Conservation (phyloP, 129 eudicot genomes). For the Ambrosia trifida region DNA sequence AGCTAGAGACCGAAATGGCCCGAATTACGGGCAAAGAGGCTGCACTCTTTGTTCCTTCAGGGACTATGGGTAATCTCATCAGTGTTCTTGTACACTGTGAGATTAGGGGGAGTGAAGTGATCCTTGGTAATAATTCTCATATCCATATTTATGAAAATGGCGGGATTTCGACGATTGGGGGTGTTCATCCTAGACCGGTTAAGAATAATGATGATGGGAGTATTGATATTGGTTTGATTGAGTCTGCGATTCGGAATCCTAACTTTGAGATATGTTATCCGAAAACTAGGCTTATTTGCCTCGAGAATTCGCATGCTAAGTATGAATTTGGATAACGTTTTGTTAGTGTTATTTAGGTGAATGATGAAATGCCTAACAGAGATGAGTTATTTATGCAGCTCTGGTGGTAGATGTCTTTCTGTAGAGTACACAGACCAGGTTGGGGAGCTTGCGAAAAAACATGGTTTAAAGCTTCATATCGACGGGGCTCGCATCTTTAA, state of each 20-base stretch:
- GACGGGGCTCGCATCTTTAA: slow-evolving; percentile 98
- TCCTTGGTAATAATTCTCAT: slow-evolving; percentile 80
- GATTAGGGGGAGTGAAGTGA: slow-evolving; percentile 90
- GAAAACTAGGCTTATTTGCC: slow-evolving; percentile 82
- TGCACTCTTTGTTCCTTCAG: slow-evolving; percentile 90
- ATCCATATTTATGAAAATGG: slow-evolving; percentile 94
- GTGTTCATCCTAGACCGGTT: slow-evolving; percentile 93
- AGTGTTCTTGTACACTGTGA: slow-evolving; percentile 88
- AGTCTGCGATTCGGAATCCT: slow-evolving; percentile 80
- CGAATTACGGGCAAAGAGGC: slow-evolving; percentile 87
- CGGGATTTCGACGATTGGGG: slow-evolving; percentile 96
- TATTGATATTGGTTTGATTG: slow-evolving; percentile 66
- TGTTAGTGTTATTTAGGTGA: background rate
- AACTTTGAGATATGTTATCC: slow-evolving; percentile 73
- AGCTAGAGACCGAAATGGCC: slow-evolving; percentile 77
- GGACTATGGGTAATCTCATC: slow-evolving; percentile 97
- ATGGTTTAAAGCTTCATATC: slow-evolving; percentile 92
- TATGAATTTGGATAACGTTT: slow-evolving; percentile 36
- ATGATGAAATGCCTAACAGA: slow-evolving; percentile 28
- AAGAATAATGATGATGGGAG: slow-evolving; percentile 83
- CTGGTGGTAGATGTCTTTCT: slow-evolving; percentile 93
- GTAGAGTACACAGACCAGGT: slow-evolving; percentile 79
- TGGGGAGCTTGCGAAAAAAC: slow-evolving; percentile 81
- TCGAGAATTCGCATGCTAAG: slow-evolving; percentile 96
- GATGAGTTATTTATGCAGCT: slow-evolving; percentile 46